Conservation (phyloP, 805 yeast species). For the Ogataea methylovora region DNA sequence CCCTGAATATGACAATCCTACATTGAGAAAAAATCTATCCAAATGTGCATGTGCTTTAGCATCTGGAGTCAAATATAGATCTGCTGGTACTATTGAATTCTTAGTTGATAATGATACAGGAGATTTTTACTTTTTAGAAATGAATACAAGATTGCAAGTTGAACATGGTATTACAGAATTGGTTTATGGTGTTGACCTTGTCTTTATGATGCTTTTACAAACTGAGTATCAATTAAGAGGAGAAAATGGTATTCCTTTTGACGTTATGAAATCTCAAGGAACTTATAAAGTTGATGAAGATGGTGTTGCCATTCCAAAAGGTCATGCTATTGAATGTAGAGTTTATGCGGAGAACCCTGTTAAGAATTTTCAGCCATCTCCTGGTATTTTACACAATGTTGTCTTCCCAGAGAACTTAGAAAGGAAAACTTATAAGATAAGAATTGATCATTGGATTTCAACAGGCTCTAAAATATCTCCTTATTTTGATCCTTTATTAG, state of each 20-base stretch:
- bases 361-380: constrained; percentile 19
- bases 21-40: constrained; percentile 12
- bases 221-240: constrained; percentile 17
- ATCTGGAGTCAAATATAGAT: constrained; percentile 15
- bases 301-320: constrained; percentile 15
- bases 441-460: constrained; percentile 21
- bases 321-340: constrained; percentile 23
- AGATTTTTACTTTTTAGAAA: constrained; percentile 18
- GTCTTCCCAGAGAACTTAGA: constrained; percentile 5
- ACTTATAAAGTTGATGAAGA: constrained; percentile 2
- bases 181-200: constrained; percentile 18
- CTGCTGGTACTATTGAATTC: constrained; percentile 25
- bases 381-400: constrained; percentile 19
- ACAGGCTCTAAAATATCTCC: constrained; percentile 21
- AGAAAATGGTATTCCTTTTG: constrained; percentile 12
- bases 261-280: constrained; percentile 5
- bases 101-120: constrained; percentile 20
- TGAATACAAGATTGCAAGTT: constrained; percentile 23
- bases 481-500: constrained; percentile 24
- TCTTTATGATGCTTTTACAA: constrained; percentile 18
- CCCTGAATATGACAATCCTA: constrained; percentile 3
- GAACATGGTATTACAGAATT: constrained; percentile 24
- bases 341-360: constrained; percentile 22
- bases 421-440: constrained; percentile 4
- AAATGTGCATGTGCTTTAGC: constrained; percentile 16